Evolutionary conservation across 2,329 filamentous ascomycete genomes (phyloP).

Genomic region (Macrophomina phaseolina): DNA sequence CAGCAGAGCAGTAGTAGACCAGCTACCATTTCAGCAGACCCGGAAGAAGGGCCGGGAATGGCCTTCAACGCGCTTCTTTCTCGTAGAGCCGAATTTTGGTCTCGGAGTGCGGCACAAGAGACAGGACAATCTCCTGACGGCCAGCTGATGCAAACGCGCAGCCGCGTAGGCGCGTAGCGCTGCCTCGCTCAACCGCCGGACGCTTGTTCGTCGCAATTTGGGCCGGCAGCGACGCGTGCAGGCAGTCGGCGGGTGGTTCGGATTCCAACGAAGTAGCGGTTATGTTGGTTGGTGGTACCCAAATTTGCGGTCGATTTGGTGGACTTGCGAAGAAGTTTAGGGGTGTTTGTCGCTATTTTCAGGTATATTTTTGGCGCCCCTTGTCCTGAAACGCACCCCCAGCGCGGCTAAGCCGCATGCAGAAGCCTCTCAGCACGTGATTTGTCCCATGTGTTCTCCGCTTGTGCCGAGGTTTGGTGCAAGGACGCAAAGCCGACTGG

Average conservation of each 20-base stretch:
- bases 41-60: constrained; percentile 8
- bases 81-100: constrained; percentile 23
- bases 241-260: constrained; percentile 23
- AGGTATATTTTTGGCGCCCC: constrained; percentile 21
- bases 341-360: constrained; percentile 30
- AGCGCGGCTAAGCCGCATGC: background rate
- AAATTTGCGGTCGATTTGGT: constrained; percentile 38
- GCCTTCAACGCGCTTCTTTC: background rate
- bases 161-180: constrained; percentile 28
- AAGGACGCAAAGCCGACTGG: constrained; percentile 24
- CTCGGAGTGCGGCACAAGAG: constrained; percentile 23
- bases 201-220: constrained; percentile 29
- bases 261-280: constrained; percentile 4
- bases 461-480: constrained; percentile 26
- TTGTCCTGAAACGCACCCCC: constrained; percentile 10
- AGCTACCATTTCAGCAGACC: background rate
- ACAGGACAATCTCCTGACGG: constrained; percentile 37
- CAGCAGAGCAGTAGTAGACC: constrained; percentile 12
- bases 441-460: constrained; percentile 16
- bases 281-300: constrained; percentile 9
- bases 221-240: constrained; percentile 29
- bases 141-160: constrained; percentile 23
- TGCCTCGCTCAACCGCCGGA: constrained; percentile 28
- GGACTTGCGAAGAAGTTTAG: constrained; percentile 28
- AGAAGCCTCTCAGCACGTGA: constrained; percentile 5